Conservation (phyloP, 129 eudicot genomes). For the Centrapalus pauciflorus region DNA sequence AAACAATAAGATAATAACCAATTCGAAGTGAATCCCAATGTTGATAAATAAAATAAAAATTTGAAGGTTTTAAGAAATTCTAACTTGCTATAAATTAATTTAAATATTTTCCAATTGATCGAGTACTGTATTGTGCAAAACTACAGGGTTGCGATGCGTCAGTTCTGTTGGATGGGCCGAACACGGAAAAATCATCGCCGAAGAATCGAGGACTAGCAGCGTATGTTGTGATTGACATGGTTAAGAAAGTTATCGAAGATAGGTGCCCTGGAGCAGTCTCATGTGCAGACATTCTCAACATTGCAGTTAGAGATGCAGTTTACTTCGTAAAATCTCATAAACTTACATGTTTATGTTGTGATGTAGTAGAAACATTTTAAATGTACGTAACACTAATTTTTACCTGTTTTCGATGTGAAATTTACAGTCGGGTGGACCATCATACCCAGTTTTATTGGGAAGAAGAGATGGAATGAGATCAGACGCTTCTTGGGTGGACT, state of each 20-base stretch:
- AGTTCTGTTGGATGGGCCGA: conserved; percentile 60
- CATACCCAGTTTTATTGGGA: conserved; percentile 78
- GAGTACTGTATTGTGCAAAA: not conserved
- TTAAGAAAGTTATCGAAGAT: conserved; percentile 63
- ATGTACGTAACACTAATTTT: not conserved
- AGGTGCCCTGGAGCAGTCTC: conserved; percentile 73
- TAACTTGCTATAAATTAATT: conserved; percentile 26
- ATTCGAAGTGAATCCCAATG: too few species aligned
- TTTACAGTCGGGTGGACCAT: conserved; percentile 79
- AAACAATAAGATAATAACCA: too few species aligned
- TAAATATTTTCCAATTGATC: conserved; percentile 7
- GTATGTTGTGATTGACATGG: conserved; percentile 51
- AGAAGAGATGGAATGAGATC: conserved; percentile 70
- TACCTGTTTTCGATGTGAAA: not conserved
- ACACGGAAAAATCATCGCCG: conserved; percentile 58
- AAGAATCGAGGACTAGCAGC: conserved; percentile 56
- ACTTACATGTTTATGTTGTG: not conserved
- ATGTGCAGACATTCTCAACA: conserved; percentile 79
- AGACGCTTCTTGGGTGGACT: conserved; percentile 65
- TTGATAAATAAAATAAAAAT: not conserved
- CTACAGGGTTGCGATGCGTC: conserved; percentile 92
- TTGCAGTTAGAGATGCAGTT: conserved; percentile 72
- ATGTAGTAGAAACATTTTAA: not conserved
- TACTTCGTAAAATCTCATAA: conserved; percentile 32
- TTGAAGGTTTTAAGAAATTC: conserved; percentile 17